These are phyloP conservation scores for Vigna hirtella DNA, from an alignment of 306 rosid genomes.

Conservation along the genomic window DNA sequence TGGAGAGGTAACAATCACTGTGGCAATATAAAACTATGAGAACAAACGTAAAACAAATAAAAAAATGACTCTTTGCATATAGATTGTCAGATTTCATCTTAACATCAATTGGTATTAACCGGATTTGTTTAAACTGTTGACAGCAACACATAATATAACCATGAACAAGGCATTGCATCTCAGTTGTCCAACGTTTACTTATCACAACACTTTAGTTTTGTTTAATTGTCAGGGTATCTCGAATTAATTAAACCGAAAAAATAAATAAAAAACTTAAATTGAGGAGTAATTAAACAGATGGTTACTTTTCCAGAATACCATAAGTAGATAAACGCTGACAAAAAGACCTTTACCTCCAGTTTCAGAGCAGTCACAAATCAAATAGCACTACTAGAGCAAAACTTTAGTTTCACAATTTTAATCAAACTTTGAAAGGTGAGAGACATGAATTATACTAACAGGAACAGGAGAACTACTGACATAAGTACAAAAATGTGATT, in stretches of 20 bases:
- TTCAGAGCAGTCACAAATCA: background rate
- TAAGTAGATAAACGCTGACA: background rate
- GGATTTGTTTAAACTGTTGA: background rate
- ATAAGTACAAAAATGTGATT: background rate
- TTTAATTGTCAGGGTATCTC: background rate
- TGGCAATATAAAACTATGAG: conserved; percentile 33
- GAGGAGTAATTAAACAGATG: background rate
- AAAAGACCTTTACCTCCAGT: background rate
- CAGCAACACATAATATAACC: background rate
- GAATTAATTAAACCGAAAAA: background rate
- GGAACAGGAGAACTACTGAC: conserved; percentile 15
- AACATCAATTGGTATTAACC: background rate
- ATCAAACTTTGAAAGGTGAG: background rate
- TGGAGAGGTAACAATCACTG: conserved; percentile 50
- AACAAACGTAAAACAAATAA: background rate
- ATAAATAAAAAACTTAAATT: background rate
- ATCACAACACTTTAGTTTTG: background rate
- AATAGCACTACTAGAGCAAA: conserved; percentile 6
- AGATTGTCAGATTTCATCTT: no score
- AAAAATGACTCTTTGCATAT: background rate
- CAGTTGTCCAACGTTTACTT: background rate
- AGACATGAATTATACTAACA: background rate
- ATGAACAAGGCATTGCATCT: background rate
- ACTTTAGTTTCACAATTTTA: background rate
- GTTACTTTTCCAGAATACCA: background rate